Base-by-base conservation (phyloP, 805 yeast genomes). In the Myxozyma mucilagina region DNA sequence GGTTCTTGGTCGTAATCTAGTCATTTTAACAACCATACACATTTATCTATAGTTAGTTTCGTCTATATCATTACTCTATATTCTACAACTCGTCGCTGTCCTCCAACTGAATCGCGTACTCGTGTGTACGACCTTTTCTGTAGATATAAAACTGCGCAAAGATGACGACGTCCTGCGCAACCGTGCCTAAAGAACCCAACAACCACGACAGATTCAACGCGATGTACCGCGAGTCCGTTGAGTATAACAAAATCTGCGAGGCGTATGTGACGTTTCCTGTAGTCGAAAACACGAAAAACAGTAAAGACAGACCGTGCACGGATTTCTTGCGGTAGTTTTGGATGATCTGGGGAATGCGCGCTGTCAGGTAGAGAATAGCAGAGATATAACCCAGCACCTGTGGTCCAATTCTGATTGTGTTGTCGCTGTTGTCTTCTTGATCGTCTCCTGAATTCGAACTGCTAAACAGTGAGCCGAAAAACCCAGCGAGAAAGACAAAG, bases 291-390 rank as follows among this genome's bases (percentile, higher is more conserved):
- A 88, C 73, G 75, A 88, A 87, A 74, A 88, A 89, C 55, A 90
- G 81, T 64, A 93, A 82, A 58, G 97, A 87, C 68, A 94, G 86
- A 1, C 98, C 98, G 59, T 84, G 81, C 57, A 91, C 91, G 4
- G 96, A 87, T 69, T 86, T 84, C 66, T 96, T 82, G 50, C 78
- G 78, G 72, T 85, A 83, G 75, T 93, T 93, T 71, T 89, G 96
- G 59, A 82, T 76, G 56, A 93, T 87, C 74, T 93, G 99, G 0
- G 99, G 99, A 34, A 88, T 74, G 66, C 90, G 76, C 2, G 94
- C 94, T 8, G 88, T 83, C 66, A 88, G 78, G 72, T 88, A 88
- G 59, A 88, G 74, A 1, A 77, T 62, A 0, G 96, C 93, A 3
- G 90, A 84, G 5, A 83, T 65, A 73, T 87, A 89, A 5, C 94